Percentiles rank a stretch among this genome's conserved stretches.
These are phyloP conservation scores for Caulochytrium protostelioides DNA, from an alignment of 371 early-diverging fungal species.

Conservation along the genomic window DNA sequence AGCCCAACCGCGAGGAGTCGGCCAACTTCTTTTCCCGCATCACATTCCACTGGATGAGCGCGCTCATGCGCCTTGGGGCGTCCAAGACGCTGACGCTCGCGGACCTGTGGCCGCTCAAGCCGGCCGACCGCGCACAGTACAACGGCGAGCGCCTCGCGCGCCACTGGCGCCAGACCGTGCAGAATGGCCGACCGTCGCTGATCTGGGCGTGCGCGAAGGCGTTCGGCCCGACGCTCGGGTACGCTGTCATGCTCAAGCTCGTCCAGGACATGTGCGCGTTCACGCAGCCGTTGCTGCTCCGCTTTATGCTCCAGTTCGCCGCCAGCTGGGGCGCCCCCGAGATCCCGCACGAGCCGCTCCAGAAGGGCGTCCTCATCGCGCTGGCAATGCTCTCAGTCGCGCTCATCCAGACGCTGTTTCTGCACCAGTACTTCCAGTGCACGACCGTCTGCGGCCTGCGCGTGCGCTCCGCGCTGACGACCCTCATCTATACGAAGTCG, in stretches of 20 bases:
- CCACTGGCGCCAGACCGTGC: slow-evolving; percentile 43
- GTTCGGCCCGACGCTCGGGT: slow-evolving; percentile 44
- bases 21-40: slow-evolving; percentile 66
- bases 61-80: slow-evolving; percentile 60
- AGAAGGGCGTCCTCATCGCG: slow-evolving; percentile 28
- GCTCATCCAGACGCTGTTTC: slow-evolving; percentile 52
- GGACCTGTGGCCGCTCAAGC: slow-evolving; percentile 56
- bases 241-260: slow-evolving; percentile 53
- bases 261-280: slow-evolving; percentile 59
- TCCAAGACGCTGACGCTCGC: slow-evolving; percentile 46
- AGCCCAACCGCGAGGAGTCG: slow-evolving; percentile 39
- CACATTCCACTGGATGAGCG: slow-evolving; percentile 79
- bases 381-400: slow-evolving; percentile 59
- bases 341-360: slow-evolving; percentile 7
- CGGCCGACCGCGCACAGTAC: slow-evolving; percentile 37
- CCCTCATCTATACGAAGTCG: slow-evolving; percentile 68
- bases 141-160: slow-evolving; percentile 41
- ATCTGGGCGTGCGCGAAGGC: slow-evolving; percentile 34
- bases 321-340: slow-evolving; percentile 10
- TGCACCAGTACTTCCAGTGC: slow-evolving; percentile 80
- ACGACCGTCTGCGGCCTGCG: slow-evolving; percentile 56
- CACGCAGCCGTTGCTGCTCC: slow-evolving; percentile 39
- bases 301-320: slow-evolving; percentile 7
- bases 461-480: slow-evolving; percentile 50
- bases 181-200: slow-evolving; percentile 40